phyloP scores from a whole-genome alignment of 768 basidiomycete species.

The Podaxis sp. region DNA sequence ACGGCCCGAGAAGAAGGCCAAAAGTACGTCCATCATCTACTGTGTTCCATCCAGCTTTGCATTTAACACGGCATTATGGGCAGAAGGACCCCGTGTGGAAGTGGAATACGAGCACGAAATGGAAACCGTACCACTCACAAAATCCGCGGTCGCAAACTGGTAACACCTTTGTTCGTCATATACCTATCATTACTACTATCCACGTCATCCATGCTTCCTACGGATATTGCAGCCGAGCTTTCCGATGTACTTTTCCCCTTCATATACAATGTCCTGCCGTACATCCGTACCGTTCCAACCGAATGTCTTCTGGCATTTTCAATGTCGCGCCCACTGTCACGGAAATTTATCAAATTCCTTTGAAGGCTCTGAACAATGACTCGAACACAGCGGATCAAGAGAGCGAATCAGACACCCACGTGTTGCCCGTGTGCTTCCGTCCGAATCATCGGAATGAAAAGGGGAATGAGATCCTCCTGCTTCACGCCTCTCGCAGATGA shows the following conservation, averaged over 20 bases:
- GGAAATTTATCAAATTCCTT: not conserved
- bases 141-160: constrained; percentile 54
- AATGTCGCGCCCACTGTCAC: not conserved
- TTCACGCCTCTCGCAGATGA: no score
- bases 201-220: not conserved
- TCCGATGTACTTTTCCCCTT: not conserved
- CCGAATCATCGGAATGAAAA: not conserved
- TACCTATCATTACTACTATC: not conserved
- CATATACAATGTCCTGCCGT: no score
- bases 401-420: not conserved
- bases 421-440: not conserved
- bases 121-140: constrained; percentile 60
- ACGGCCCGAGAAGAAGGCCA: constrained; percentile 59
- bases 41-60: not conserved
- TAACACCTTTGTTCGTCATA: constrained; percentile 26
- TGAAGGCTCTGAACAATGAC: not conserved
- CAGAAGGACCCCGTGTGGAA: constrained; percentile 82
- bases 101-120: constrained; percentile 97
- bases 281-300: no score
- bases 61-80: not conserved
- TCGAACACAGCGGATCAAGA: not conserved
- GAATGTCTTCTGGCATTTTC: no score
- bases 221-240: not conserved
- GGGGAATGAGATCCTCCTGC: not conserved
- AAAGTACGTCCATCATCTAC: constrained; percentile 45